Base-by-base conservation (phyloP, 140 eudicot species). In the Bidens hawaiensis region DNA sequence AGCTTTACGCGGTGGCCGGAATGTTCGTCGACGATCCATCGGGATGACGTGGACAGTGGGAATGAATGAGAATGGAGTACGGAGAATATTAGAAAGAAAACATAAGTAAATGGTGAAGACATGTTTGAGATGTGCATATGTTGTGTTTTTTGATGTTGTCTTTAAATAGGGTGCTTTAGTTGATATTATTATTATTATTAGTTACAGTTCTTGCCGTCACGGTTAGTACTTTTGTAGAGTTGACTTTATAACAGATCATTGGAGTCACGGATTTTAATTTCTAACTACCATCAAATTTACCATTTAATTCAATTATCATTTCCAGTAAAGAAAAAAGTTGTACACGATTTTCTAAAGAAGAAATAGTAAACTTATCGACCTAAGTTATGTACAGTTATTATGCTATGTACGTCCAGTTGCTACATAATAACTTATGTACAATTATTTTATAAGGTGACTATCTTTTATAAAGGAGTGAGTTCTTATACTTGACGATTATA, bases 1-100 rank as follows among this genome's bases (percentile, higher is more conserved):
- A 79, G 68, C 61, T 79, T 79, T 22, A 53, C 64, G 2, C 81
- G 85, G 19, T 70, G 8, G 15, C 85, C 85, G 12, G 75, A 60
- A 24, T 19, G 33, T 42, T 49, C 38, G 53, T 75, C 57, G 14
- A 79, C 5, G 33, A 79, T 65, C 85, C 85, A 79, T 12, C 81
- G 79, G 6, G 81, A 75, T 22, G 74, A 58, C 27, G 84, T 79
- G 71, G 78, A 60, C 40, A 79, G 67, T 3, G 74, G 70, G 5
- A 40, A 43, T 17, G 80, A 79, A 30, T 54, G 73, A 16, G 56
- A 68, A 45, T 23, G 74, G 28, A 31, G 26, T 3, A 67, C 36
- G 38, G 41, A 49, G 48, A 56, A 33, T 28, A 57, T 4, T 3
- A 78, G 19, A 21, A 78, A 46, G 40, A 62, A 36, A 43, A 66